Evolutionary conservation across 306 rosid genomes (phyloP).

Genomic region (Vachellia pachyceras): DNA sequence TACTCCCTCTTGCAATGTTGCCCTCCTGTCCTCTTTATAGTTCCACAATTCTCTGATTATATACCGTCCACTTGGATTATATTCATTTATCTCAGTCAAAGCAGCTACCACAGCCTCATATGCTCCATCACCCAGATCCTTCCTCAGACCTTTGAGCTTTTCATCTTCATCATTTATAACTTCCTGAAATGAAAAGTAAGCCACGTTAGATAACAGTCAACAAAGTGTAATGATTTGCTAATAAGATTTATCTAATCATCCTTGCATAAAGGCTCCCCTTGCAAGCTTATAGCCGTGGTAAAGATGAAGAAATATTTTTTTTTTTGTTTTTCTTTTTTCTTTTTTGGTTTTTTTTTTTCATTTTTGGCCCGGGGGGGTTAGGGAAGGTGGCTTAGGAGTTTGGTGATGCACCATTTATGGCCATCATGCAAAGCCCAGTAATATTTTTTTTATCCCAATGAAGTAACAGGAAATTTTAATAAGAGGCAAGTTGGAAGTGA

Average conservation of each 20-base stretch:
- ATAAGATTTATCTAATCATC: slow-evolving; percentile 22
- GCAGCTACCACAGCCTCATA: slow-evolving; percentile 57
- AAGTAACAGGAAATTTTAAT: too few species aligned
- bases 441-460: too few species aligned
- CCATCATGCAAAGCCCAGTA: too few species aligned
- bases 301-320: neutral
- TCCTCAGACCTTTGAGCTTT: slow-evolving; percentile 49
- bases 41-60: slow-evolving; percentile 62
- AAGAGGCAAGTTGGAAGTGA: too few species aligned
- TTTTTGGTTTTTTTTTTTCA: too few species aligned
- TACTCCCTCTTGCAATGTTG: slow-evolving; percentile 54
- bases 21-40: slow-evolving; percentile 50
- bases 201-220: neutral
- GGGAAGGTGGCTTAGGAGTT: too few species aligned
- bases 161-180: slow-evolving; percentile 55
- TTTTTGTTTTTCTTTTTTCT: too few species aligned
- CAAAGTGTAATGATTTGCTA: neutral
- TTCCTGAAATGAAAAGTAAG: slow-evolving; percentile 59
- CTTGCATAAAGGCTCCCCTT: neutral
- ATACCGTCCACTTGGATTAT: slow-evolving; percentile 68
- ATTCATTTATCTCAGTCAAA: slow-evolving; percentile 59
- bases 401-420: too few species aligned
- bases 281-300: neutral
- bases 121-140: slow-evolving; percentile 51
- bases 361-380: too few species aligned